Evolutionary conservation across 768 basidiomycete species (phyloP), one percentile per base, ranked within the genome.

Genomic region (Cubamyces sp.): DNA sequence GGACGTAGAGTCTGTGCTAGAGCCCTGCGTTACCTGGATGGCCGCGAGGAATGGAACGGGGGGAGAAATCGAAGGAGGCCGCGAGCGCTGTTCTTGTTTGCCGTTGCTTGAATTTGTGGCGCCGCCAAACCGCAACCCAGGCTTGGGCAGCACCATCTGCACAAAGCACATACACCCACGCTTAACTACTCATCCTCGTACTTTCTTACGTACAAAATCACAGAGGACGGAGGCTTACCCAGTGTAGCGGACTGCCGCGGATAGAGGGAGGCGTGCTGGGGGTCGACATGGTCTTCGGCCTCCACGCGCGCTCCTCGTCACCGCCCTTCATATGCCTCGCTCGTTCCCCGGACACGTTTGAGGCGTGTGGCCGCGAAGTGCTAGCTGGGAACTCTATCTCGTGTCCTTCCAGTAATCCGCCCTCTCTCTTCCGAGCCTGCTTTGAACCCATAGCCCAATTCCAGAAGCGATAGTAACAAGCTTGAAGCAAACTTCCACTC

Each of bases 91-190:
- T 51, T 62, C 61, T 69, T 74, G 73, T 74, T 75, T 75, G 72
- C 65, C 50, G 60, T 62, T 70, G 70, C 69, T 73, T 73, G 67
- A 66, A 68, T 65, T 61, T 64, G 67, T 82, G 81, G 66, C 66
- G 68, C 39, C 60, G 61, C 64, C 65, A 54, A 64, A 61, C 65
- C 57, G 60, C 64, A 71, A 60, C 61, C 73, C 66, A 30, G 83
- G 84, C 74, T 77, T 81, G 73, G 84, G 83, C 70, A 82, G 70
- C 61, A 86, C 73, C 61, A 72, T 68, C 71, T 72, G 62, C 54
- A 30, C 54, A 49, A 40, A 51, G 45, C 37, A 49, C 11, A 45
- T 48, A 49, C 34, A 39, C 9, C 45, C 8, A 23, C 43, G 8
- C 46, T 26, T 18, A 54, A 25, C 54, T 4, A 7, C 40, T 8